phyloP scores from a whole-genome alignment of 1,139 yeast species.

The Lodderomyces oxycetoniae region DNA sequence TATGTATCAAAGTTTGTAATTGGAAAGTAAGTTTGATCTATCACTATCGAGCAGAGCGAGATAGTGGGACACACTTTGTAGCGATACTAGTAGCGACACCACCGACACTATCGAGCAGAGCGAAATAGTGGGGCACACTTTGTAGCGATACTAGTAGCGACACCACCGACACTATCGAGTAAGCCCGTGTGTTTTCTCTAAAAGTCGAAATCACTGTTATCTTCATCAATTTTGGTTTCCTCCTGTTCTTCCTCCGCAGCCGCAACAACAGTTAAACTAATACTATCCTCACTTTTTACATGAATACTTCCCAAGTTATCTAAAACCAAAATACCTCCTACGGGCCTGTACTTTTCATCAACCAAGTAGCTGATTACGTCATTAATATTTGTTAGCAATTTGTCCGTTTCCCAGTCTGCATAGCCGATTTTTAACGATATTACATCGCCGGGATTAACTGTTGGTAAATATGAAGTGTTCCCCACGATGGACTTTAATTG shows the following conservation, averaged over 20 bases:
- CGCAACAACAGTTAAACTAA: conserved; percentile 45
- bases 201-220: conserved; percentile 30
- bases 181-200: too few species aligned
- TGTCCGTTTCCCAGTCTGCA: conserved; percentile 37
- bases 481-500: conserved; percentile 60
- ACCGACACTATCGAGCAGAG: too few species aligned
- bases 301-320: conserved; percentile 46
- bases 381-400: conserved; percentile 51
- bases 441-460: conserved; percentile 47
- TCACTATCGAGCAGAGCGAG: too few species aligned
- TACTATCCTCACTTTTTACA: conserved; percentile 60
- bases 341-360: conserved; percentile 45
- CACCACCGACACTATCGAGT: too few species aligned
- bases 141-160: too few species aligned
- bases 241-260: conserved; percentile 12
- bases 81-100: too few species aligned
- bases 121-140: too few species aligned
- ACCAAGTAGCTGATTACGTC: conserved; percentile 50
- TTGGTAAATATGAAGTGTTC: conserved; percentile 57
- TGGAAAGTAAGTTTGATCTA: too few species aligned
- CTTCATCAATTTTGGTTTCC: conserved; percentile 18
- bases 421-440: conserved; percentile 51
- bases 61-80: too few species aligned
- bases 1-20: too few species aligned
- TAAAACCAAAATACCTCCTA: conserved; percentile 53